phyloP scores from a whole-genome alignment of 768 basidiomycete species.

The Sarcodon aspratus region DNA sequence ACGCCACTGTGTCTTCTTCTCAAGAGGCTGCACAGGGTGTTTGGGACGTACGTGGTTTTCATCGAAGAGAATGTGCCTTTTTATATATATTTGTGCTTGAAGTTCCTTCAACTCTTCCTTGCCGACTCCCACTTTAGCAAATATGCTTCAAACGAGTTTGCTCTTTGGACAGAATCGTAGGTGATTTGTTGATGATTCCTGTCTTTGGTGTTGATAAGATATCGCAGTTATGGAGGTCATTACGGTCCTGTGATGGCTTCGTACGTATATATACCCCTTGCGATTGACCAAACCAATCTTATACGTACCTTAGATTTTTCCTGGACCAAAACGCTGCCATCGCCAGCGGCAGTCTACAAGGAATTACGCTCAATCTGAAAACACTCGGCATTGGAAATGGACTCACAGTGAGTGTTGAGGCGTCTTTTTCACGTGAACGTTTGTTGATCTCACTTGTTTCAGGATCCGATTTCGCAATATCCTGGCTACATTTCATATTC shows the following conservation, averaged over 20 bases:
- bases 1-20: constrained; percentile 36
- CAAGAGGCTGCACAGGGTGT: constrained; percentile 42
- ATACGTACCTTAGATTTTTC: constrained; percentile 25
- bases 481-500: constrained; percentile 49
- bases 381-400: constrained; percentile 55
- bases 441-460: not conserved
- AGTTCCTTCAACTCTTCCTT: constrained; percentile 53
- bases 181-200: not conserved
- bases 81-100: not conserved
- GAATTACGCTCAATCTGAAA: constrained; percentile 45
- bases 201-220: constrained; percentile 5
- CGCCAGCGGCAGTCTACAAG: constrained; percentile 29
- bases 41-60: constrained; percentile 25
- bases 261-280: constrained; percentile 6
- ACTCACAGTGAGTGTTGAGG: constrained; percentile 32
- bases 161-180: constrained; percentile 55
- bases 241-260: constrained; percentile 26
- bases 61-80: not conserved
- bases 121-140: constrained; percentile 40
- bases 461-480: constrained; percentile 38
- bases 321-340: constrained; percentile 49
- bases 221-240: constrained; percentile 22
- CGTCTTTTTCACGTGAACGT: not conserved
- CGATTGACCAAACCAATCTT: not conserved
- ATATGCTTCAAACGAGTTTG: constrained; percentile 32